phyloP scores from a whole-genome alignment of 257 asterid species.

The Penstemon eatonii region DNA sequence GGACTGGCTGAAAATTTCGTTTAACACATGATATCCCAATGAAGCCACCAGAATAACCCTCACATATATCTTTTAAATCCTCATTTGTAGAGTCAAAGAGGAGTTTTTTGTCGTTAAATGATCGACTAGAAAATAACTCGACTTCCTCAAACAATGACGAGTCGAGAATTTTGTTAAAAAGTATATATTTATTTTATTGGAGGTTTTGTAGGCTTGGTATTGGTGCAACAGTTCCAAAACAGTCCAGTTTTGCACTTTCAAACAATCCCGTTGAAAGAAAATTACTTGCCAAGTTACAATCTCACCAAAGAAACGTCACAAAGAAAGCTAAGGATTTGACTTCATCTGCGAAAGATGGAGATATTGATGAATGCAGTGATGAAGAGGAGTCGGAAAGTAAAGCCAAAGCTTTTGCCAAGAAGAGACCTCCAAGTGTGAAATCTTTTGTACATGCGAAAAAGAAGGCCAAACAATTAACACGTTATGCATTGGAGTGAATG shows the following conservation, averaged over 20 bases:
- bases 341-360: slow-evolving; percentile 38
- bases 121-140: slow-evolving; percentile 74
- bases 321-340: slow-evolving; percentile 41
- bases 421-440: slow-evolving; percentile 43
- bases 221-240: slow-evolving; percentile 74
- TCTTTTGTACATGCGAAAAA: slow-evolving; percentile 36
- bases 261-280: slow-evolving; percentile 64
- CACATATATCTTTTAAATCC: slow-evolving; percentile 64
- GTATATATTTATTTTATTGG: slow-evolving; percentile 16
- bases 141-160: slow-evolving; percentile 80
- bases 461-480: slow-evolving; percentile 35
- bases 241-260: slow-evolving; percentile 40
- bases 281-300: slow-evolving; percentile 54
- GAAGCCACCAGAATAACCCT: slow-evolving; percentile 54
- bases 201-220: slow-evolving; percentile 69
- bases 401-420: slow-evolving; percentile 61
- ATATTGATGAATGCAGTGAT: slow-evolving; percentile 55
- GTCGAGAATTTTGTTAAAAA: slow-evolving; percentile 63
- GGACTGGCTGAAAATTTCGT: slow-evolving; percentile 44
- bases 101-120: slow-evolving; percentile 70
- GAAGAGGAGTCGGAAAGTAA: slow-evolving; percentile 78
- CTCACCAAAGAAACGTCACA: slow-evolving; percentile 40
- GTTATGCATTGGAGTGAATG: not conserved
- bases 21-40: slow-evolving; percentile 36
- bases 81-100: slow-evolving; percentile 82